Evolutionary conservation across 192 early-diverging fungal species (phyloP).

Genomic region (Endogone sp.): DNA sequence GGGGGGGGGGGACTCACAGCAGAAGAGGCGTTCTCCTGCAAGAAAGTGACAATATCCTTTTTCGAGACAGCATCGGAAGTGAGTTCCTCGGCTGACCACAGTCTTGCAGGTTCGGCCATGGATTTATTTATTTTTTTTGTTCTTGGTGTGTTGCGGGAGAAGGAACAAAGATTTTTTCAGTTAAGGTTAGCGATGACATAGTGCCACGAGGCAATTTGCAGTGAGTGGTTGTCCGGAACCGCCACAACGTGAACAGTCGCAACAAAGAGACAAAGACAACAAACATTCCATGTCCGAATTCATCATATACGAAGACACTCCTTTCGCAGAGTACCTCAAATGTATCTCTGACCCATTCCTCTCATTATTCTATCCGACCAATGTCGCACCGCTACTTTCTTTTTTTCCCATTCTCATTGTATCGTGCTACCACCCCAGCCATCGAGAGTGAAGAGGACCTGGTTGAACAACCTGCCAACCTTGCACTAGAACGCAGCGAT

Average conservation of each 20-base stretch:
- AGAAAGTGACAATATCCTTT: slow-evolving; percentile 63
- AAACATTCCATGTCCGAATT: slow-evolving; percentile 58
- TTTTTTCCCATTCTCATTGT: neutral
- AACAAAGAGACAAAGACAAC: too few relatives aligned
- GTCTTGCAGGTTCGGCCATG: slow-evolving; percentile 24
- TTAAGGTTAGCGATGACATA: too few relatives aligned
- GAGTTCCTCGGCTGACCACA: slow-evolving; percentile 64
- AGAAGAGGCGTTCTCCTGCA: slow-evolving; percentile 60
- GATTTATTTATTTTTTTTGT: too few relatives aligned
- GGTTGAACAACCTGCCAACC: slow-evolving; percentile 8
- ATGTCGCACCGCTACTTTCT: neutral
- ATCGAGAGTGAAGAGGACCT: slow-evolving; percentile 23
- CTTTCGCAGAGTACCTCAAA: slow-evolving; percentile 55
- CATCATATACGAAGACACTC: slow-evolving; percentile 61
- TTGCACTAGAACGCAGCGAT: neutral
- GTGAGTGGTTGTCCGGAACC: neutral
- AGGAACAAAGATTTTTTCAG: neutral
- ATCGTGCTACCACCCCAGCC: neutral
- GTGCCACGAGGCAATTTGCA: neutral
- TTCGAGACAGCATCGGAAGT: slow-evolving; percentile 62
- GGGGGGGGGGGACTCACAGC: slow-evolving; percentile 17
- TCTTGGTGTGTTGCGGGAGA: too few relatives aligned
- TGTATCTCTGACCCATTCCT: slow-evolving; percentile 23
- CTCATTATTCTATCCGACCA: neutral
- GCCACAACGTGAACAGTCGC: neutral